Conservation (phyloP, 495 filamentous ascomycete species). For the Aspergillus heteromorphus region DNA sequence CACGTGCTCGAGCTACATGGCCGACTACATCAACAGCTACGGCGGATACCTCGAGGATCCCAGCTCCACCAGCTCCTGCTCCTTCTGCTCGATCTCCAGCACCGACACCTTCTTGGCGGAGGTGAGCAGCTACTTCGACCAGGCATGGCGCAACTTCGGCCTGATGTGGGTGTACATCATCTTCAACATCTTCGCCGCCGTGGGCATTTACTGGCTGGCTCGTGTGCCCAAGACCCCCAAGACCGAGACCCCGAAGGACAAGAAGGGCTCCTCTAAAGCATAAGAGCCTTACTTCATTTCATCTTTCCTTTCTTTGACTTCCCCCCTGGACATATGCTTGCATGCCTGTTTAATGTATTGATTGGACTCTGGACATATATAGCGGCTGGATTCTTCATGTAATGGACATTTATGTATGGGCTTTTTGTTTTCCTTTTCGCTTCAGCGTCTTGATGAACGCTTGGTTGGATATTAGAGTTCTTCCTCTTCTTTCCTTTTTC, state of each 20-base stretch:
- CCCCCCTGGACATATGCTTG: constrained; percentile 2
- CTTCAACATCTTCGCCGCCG: constrained; percentile 65
- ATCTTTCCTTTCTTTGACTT: not conserved
- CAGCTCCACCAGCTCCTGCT: constrained; percentile 48
- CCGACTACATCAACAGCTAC: constrained; percentile 35
- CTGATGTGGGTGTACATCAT: constrained; percentile 60
- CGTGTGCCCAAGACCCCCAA: constrained; percentile 63
- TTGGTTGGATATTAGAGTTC: not conserved
- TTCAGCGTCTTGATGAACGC: no score
- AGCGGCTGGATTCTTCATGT: no score
- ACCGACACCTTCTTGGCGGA: constrained; percentile 59
- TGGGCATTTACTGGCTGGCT: constrained; percentile 73
- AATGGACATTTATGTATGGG: no score
- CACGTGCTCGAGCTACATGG: constrained; percentile 56
- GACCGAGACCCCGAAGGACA: constrained; percentile 14
- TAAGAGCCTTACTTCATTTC: not conserved
- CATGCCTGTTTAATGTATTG: not conserved
- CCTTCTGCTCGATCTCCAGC: constrained; percentile 53
- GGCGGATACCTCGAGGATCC: constrained; percentile 54
- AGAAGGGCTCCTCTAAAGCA: constrained; percentile 16
- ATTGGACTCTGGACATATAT: no score
- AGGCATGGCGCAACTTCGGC: constrained; percentile 71
- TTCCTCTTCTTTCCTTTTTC: not conserved
- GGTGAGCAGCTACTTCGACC: constrained; percentile 46
- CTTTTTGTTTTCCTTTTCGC: constrained; percentile 1